Base-by-base conservation (phyloP, 345 rosid species). In the Anacardium occidentale region DNA sequence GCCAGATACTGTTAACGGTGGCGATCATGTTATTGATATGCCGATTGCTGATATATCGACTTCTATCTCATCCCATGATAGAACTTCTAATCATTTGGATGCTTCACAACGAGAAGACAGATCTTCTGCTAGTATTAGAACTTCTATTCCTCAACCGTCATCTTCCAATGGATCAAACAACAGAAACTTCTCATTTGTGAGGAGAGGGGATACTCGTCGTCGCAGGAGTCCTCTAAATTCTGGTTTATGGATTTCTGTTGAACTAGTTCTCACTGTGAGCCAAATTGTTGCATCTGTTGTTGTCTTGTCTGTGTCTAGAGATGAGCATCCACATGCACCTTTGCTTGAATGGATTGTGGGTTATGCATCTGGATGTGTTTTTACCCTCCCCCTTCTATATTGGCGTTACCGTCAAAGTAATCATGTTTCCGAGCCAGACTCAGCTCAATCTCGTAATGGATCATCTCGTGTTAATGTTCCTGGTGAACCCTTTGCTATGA, bases 221-320 rank as follows among this genome's bases (percentile, higher is more conserved):
- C 92, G 89, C 45, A 84, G 99, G 77, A 95, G 97, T 83, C 99
- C 98, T 10, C 65, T 92, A 75, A 95, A 92, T 79, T 92, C 99
- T 18, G 96, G 92, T 45, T 64, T 88, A 64, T 95, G 99, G 98
- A 92, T 95, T 70, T 92, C 98, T 58, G 77, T 89, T 50, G 98
- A 95, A 76, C 83, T 95, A 68, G 73, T 76, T 50, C 88, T 95
- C 65, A 95, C 99, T 37, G 57, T 92, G 75, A 85, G 97, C 74
- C 99, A 95, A 84, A 90, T 95, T 74, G 71, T 91, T 75, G 97
- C 99, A 32, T 88, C 99, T 9, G 66, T 89, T 50, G 82, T 91
- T 54, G 96, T 95, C 65, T 83, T 89, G 80, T 85, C 94, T 14
- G 60, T 89, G 73, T 92, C 98, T 0, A 92, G 86, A 83, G 70